Evolutionary conservation across 257 asterid species (phyloP), one percentile per base, ranked within the genome.

Genomic region (Solanum etuberosum): DNA sequence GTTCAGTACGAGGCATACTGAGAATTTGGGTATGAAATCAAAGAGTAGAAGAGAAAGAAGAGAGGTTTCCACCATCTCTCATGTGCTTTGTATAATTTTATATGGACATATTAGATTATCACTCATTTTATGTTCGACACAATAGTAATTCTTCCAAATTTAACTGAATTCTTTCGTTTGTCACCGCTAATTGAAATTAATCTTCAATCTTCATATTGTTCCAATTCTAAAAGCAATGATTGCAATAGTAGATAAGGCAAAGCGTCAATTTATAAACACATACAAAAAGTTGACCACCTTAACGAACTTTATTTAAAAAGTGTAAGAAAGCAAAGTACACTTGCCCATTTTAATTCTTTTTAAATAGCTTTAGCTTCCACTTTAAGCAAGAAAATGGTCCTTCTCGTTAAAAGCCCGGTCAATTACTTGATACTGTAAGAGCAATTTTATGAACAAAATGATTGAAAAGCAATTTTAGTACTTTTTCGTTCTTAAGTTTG

Each of bases 301-400:
- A 81, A 40, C 40, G 10, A 82, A 32, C 48, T 48, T 61, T 61
- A 40, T 32, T 32, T 83, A 23, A 14, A 21, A 74, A 85, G 81
- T 29, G 77, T 29, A 76, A 86, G 74, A 65, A 59, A 77, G 88
- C 87, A 81, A 73, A 73, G 85, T 83, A 86, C 51, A 40, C 9
- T 57, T 82, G 70, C 86, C 38, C 15, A 51, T 29, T 51, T 31
- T 15, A 32, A 48, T 51, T 12, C 4, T 72, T 72, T 35, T 35
- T 18, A 20, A 35, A 20, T 51, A 21, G 76, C 87, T 82, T 77
- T 32, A 67, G 29, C 89, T 90, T 88, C 76, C 86, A 57, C 59
- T 88, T 86, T 43, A 88, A 90, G 90, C 77, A 31, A 88, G 23
- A 40, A 35, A 83, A 37, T 65, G 18, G 20, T 46, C 32, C 43